Evolutionary conservation across 2,329 filamentous ascomycete species (phyloP).

Genomic region (Cryphonectria naterciae): DNA sequence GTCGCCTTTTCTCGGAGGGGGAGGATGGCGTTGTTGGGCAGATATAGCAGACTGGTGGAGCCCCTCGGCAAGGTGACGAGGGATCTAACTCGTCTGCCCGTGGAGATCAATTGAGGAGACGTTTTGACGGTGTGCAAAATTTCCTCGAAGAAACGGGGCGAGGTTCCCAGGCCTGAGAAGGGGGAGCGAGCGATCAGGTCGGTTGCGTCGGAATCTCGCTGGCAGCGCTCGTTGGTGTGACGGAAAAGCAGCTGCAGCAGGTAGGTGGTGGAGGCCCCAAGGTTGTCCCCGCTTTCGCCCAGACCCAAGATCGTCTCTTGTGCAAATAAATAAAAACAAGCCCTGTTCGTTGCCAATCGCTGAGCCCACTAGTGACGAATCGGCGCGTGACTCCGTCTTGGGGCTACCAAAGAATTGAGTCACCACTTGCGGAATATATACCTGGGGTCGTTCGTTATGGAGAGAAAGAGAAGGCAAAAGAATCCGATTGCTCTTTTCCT

Average conservation of each 20-base stretch:
- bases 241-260: slow-evolving; percentile 21
- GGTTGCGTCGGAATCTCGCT: slow-evolving; percentile 14
- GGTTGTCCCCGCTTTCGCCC: slow-evolving; percentile 23
- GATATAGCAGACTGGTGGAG: slow-evolving; percentile 20
- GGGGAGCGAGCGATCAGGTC: slow-evolving; percentile 9
- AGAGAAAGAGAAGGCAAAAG: not conserved
- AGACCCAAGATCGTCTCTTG: slow-evolving; percentile 23
- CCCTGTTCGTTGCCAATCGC: slow-evolving; percentile 20
- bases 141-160: not conserved
- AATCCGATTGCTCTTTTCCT: not conserved
- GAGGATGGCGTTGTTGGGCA: slow-evolving; percentile 16
- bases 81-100: slow-evolving; percentile 8
- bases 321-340: slow-evolving; percentile 4
- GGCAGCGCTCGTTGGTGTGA: slow-evolving; percentile 23
- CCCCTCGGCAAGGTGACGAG: slow-evolving; percentile 14
- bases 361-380: slow-evolving; percentile 24
- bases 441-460: not conserved
- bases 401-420: not conserved
- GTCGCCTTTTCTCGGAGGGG: slow-evolving; percentile 3
- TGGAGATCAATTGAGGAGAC: slow-evolving; percentile 20
- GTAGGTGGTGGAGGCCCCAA: slow-evolving; percentile 18
- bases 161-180: not conserved
- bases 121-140: not conserved
- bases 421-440: not conserved
- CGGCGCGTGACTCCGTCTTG: slow-evolving; percentile 26